phyloP scores from a whole-genome alignment of 805 yeast species.

The Ogataea ganodermae region DNA sequence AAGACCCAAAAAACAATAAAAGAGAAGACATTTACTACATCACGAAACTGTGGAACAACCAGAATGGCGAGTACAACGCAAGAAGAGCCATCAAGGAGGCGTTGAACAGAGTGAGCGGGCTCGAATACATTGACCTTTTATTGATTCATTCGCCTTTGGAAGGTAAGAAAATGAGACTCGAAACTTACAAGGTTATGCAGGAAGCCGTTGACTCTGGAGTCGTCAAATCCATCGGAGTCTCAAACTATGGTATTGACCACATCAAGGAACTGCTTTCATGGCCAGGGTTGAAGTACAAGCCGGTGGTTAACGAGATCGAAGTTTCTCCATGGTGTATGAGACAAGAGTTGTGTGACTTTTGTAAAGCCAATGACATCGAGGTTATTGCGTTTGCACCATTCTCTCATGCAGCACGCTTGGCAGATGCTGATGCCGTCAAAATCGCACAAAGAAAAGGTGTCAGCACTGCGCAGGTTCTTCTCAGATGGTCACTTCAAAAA shows the following conservation, averaged over 20 bases:
- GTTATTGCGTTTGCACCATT: constrained; percentile 84
- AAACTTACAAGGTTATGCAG: constrained; percentile 72
- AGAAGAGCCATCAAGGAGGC: constrained; percentile 59
- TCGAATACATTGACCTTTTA: constrained; percentile 72
- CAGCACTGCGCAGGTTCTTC: constrained; percentile 61
- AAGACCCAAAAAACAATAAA: constrained; percentile 39
- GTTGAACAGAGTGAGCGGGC: constrained; percentile 48
- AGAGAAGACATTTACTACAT: constrained; percentile 62
- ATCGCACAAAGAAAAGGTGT: constrained; percentile 53
- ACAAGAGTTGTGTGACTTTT: constrained; percentile 60
- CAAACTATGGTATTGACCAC: constrained; percentile 66
- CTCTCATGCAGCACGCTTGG: constrained; percentile 55
- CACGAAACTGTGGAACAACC: constrained; percentile 72
- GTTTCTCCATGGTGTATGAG: constrained; percentile 83
- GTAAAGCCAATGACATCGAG: constrained; percentile 53
- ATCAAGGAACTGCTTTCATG: constrained; percentile 60
- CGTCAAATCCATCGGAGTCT: constrained; percentile 73
- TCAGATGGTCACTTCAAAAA: constrained; percentile 73
- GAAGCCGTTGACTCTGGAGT: constrained; percentile 62
- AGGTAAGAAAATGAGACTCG: constrained; percentile 51
- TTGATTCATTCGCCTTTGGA: constrained; percentile 66
- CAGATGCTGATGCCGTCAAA: constrained; percentile 52
- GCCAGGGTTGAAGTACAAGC: constrained; percentile 54
- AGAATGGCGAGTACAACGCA: constrained; percentile 61
- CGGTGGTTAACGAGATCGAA: constrained; percentile 82